Percentiles rank a stretch among this genome's conserved stretches.
phyloP scores from a whole-genome alignment of 1,139 yeast genomes.

The Pneumocystis wakefieldiae region DNA sequence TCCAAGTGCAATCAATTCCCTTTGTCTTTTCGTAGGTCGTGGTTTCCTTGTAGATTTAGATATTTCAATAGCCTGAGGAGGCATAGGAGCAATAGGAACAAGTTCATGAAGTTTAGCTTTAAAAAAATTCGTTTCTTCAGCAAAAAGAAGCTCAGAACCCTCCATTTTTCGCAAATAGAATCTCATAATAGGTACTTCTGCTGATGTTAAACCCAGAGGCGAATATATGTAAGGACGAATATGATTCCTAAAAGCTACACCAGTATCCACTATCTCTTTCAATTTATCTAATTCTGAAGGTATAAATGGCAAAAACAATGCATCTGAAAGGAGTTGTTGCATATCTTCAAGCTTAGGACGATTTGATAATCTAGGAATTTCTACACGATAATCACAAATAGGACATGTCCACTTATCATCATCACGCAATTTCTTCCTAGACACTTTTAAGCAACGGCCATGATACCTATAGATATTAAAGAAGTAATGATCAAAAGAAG shows the following conservation, averaged over 20 bases:
- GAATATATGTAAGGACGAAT: slow-evolving; percentile 14
- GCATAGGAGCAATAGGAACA: slow-evolving; percentile 11
- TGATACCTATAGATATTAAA: slow-evolving; percentile 26
- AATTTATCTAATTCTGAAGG: slow-evolving; percentile 21
- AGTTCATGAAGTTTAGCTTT: slow-evolving; percentile 14
- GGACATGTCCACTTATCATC: slow-evolving; percentile 49
- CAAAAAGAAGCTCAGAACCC: slow-evolving; percentile 23
- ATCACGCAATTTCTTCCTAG: slow-evolving; percentile 19
- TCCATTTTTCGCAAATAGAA: slow-evolving; percentile 34
- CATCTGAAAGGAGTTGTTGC: slow-evolving; percentile 18
- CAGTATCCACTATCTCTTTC: slow-evolving; percentile 27
- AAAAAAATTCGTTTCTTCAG: slow-evolving; percentile 14
- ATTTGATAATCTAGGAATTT: slow-evolving; percentile 23
- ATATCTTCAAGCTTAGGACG: slow-evolving; percentile 28
- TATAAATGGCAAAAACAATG: slow-evolving; percentile 18
- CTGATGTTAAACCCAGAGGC: slow-evolving; percentile 12
- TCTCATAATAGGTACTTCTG: slow-evolving; percentile 23
- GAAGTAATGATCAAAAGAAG: not conserved
- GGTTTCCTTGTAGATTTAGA: slow-evolving; percentile 14
- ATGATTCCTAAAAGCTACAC: slow-evolving; percentile 31
- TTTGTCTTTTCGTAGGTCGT: slow-evolving; percentile 13
- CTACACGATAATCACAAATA: slow-evolving; percentile 37
- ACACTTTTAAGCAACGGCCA: slow-evolving; percentile 41
- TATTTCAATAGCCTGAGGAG: slow-evolving; percentile 15
- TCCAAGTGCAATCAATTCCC: slow-evolving; percentile 10